These are phyloP conservation scores for Pythium scleroteichum DNA, from an alignment of 352 stramenopile species.

Conservation along the genomic window DNA sequence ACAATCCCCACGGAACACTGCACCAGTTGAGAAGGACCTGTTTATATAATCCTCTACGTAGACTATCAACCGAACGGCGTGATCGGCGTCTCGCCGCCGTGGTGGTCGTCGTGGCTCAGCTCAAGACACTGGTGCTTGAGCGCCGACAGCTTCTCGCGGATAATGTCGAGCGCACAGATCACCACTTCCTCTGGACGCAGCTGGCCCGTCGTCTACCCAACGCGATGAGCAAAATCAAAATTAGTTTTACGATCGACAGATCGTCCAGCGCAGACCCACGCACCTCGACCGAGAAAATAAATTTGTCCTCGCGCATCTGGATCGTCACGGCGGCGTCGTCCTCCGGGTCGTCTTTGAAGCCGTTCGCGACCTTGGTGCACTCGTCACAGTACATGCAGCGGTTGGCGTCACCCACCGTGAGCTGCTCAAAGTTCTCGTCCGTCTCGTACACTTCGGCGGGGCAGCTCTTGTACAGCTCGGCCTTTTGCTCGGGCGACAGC, in stretches of 20 bases:
- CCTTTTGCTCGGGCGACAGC: conserved; percentile 94
- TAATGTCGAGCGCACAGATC: conserved; percentile 84
- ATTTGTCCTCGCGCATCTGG: conserved; percentile 90
- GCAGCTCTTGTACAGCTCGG: conserved; percentile 95
- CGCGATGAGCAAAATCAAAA: neutral
- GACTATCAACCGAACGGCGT: conserved; percentile 69
- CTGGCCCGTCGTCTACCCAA: conserved; percentile 72
- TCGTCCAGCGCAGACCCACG: conserved; percentile 5
- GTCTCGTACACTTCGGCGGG: conserved; percentile 94
- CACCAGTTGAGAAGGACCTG: neutral
- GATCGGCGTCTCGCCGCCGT: conserved; percentile 48
- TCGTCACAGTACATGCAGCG: conserved; percentile 96
- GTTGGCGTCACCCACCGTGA: conserved; percentile 69
- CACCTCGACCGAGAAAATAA: conserved; percentile 96
- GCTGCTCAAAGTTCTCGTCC: conserved; percentile 88
- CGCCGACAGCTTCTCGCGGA: conserved; percentile 83
- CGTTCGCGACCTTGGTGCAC: conserved; percentile 91
- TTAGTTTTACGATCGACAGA: too few relatives aligned
- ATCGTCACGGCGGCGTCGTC: conserved; percentile 94
- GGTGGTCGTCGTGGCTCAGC: conserved; percentile 76
- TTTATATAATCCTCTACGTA: neutral
- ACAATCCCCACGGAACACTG: too few relatives aligned
- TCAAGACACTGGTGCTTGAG: conserved; percentile 88
- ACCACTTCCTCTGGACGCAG: conserved; percentile 85
- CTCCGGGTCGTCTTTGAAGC: conserved; percentile 94